These are phyloP conservation scores for Linum lewisii DNA, from an alignment of 345 rosid genomes.

Conservation along the genomic window DNA sequence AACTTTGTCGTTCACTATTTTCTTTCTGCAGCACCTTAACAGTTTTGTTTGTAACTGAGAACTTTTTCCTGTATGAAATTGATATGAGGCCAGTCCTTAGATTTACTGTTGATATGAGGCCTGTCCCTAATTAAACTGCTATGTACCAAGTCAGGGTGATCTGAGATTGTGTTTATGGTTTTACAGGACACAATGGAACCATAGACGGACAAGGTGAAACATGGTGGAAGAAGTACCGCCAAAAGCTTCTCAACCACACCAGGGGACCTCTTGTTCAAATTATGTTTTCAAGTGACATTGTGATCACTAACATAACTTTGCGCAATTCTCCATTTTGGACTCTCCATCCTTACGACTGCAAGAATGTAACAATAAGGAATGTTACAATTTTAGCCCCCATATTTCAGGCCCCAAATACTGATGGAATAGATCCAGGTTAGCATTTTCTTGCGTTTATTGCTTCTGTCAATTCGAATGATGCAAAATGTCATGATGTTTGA, in stretches of 20 bases:
- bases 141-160: not conserved
- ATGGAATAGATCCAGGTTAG: slow-evolving; percentile 95
- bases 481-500: slow-evolving; percentile 6
- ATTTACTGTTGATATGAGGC: too few relatives aligned
- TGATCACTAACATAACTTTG: slow-evolving; percentile 65
- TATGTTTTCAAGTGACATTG: slow-evolving; percentile 88
- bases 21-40: not conserved
- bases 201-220: slow-evolving; percentile 91
- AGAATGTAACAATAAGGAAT: slow-evolving; percentile 59
- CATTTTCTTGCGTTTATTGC: slow-evolving; percentile 4
- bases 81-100: not conserved
- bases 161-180: slow-evolving; percentile 7
- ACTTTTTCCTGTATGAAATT: not conserved
- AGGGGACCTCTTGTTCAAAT: slow-evolving; percentile 95
- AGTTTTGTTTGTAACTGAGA: not conserved
- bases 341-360: slow-evolving; percentile 95
- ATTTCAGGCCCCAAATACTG: slow-evolving; percentile 83
- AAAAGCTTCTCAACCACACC: slow-evolving; percentile 86
- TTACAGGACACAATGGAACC: slow-evolving; percentile 86
- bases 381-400: slow-evolving; percentile 84
- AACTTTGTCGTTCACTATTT: not conserved
- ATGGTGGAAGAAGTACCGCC: slow-evolving; percentile 94
- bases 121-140: not conserved
- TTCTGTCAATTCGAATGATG: slow-evolving; percentile 2
- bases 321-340: slow-evolving; percentile 98